A percentile compares a stretch with the other conserved stretches of the same genome.
Conservation (phyloP, 23 red algal species). For the Rhodosorus marinus region DNA sequence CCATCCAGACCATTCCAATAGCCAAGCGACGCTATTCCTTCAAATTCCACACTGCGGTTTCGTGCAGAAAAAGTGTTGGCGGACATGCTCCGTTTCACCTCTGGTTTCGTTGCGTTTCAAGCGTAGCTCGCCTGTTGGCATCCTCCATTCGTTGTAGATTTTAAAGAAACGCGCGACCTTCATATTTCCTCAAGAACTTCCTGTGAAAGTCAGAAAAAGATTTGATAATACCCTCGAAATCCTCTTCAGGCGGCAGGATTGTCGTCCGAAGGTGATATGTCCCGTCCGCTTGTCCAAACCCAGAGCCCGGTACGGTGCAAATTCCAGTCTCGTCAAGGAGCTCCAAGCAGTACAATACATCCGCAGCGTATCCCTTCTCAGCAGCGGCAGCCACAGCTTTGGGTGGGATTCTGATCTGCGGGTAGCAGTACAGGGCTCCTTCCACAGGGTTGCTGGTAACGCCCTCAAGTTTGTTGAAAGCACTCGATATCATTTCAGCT, state of each 20-base stretch:
- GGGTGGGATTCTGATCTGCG: conserved; percentile 26
- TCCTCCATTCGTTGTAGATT: no score
- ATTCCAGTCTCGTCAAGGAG: conserved; percentile 83
- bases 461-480: conserved; percentile 41
- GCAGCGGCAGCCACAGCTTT: conserved; percentile 30
- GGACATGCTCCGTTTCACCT: no score
- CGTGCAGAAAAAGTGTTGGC: no score
- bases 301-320: conserved; percentile 93
- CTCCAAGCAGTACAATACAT: conserved; percentile 65
- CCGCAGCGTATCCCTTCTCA: conserved; percentile 14
- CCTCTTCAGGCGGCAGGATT: conserved; percentile 69
- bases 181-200: conserved; percentile 43
- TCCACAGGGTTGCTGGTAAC: conserved; percentile 47
- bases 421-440: conserved; percentile 95
- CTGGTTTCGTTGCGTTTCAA: no score
- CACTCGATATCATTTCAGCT: conserved; percentile 19
- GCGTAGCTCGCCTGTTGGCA: no score
- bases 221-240: conserved; percentile 33
- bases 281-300: conserved; percentile 53
- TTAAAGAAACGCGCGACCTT: no score
- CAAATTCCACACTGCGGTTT: no score
- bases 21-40: no score
- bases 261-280: conserved; percentile 87
- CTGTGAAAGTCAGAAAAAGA: conserved; percentile 33
- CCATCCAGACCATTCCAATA: no score